phyloP scores from a whole-genome alignment of 306 rosid species.

The Cyamopsis tetragonoloba region DNA sequence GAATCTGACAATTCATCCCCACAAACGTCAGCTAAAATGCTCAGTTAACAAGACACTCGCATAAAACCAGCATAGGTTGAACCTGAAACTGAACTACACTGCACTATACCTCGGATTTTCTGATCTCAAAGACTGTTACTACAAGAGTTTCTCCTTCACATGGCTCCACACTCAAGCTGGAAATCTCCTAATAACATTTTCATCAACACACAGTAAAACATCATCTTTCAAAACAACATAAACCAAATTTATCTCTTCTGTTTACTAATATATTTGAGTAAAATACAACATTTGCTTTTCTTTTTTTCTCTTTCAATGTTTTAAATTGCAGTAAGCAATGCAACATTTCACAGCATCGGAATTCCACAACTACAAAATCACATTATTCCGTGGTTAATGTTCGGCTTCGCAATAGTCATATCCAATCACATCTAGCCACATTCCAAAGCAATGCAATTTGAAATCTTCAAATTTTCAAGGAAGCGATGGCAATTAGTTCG shows the following conservation, averaged over 20 bases:
- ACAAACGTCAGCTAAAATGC: conserved; percentile 4
- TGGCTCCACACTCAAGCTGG: conserved; percentile 87
- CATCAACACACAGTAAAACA: conserved; percentile 9
- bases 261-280: no score
- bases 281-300: neutral
- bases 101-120: conserved; percentile 64
- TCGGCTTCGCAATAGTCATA: no score
- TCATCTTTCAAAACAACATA: neutral
- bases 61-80: neutral
- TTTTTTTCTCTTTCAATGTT: no score
- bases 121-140: conserved; percentile 72
- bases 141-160: conserved; percentile 71
- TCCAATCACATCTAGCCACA: no score
- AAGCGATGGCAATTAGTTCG: no score
- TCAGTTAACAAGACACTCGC: conserved; percentile 5
- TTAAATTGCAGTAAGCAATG: no score
- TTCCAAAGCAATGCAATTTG: no score
- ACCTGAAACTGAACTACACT: conserved; percentile 14
- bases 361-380: no score
- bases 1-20: conserved; percentile 54
- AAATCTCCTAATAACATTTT: conserved; percentile 60
- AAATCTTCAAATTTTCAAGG: no score
- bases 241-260: no score
- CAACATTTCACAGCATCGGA: no score
- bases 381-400: no score